Base-by-base conservation (phyloP, 768 basidiomycete genomes). In the Suillus plorans region DNA sequence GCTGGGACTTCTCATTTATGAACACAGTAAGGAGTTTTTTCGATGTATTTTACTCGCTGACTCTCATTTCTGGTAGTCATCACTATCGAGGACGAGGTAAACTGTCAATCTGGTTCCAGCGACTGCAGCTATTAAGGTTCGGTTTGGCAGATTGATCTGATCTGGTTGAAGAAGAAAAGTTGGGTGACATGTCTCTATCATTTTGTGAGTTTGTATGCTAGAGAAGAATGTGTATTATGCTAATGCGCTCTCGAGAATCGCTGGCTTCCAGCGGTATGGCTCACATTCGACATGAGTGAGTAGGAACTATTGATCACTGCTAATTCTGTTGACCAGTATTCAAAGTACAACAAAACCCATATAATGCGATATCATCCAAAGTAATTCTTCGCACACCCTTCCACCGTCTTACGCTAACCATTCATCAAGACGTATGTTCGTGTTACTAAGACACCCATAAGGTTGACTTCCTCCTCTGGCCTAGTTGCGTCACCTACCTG, bases 171-270 rank as follows among this genome's bases (percentile, higher is more conserved):
- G 55, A 61, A 52, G 31, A 65, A 42, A 47, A 62, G 56, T 44
- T 67, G 66, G 66, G 45, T 67, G 28, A 62, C 61, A n/a, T 62
- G 59, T 47, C 55, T 67, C 10, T 65, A 67, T 56, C 16, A 58
- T 50, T 62, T 67, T 34, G 64, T 67, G 56, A n/a, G 66, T 59
- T 34, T 37, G 10, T 12, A 50, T 52, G 34, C 8, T 36, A 13
- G 3, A 55, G 53, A 55, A 36, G 12, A 34, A 55, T 34, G 5
- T n/a, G n/a, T 12, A 13, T 5, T 13, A 36, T 4, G 36, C 45
- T 34, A 18, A 22, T 25, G 9, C 8, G 14, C 10, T 52, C 53
- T 49, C 20, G n/a, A 67, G 66, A 67, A 62, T 14, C 45, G 53
- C n/a, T 65, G 64, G 66, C 39, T 65, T 31, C 55, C 60, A 20